Evolutionary conservation across 495 filamentous ascomycete genomes (phyloP).

Genomic region (Hypoxylon fuscum): DNA sequence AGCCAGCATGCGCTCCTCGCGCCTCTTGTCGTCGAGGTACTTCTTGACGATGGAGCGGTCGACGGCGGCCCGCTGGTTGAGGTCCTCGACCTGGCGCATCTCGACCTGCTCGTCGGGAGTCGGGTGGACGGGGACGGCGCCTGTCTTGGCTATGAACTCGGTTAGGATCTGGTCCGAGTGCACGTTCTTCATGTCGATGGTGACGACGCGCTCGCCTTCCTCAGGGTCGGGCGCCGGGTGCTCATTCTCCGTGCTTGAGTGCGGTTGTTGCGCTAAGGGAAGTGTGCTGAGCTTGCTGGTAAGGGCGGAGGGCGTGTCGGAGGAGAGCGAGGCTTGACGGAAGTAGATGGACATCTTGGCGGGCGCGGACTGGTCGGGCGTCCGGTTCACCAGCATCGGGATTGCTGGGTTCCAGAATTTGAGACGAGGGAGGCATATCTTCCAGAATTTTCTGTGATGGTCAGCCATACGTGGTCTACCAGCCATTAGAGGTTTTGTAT

Average conservation of each 20-base stretch:
- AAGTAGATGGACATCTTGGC: constrained; percentile 83
- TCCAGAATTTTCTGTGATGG: constrained; percentile 85
- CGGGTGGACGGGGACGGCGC: constrained; percentile 67
- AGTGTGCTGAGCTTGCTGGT: constrained; percentile 32
- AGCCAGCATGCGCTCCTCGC: constrained; percentile 61
- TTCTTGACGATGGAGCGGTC: constrained; percentile 70
- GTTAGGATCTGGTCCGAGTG: constrained; percentile 71
- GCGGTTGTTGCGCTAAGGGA: constrained; percentile 45
- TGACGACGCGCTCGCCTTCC: constrained; percentile 55
- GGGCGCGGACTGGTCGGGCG: constrained; percentile 61
- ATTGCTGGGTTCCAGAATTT: constrained; percentile 94
- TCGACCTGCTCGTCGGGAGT: constrained; percentile 68
- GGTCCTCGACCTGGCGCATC: constrained; percentile 66
- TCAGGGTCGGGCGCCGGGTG: constrained; percentile 53
- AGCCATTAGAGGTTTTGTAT: no score
- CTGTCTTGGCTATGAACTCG: constrained; percentile 73
- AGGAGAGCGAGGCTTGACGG: constrained; percentile 44
- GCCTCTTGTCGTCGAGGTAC: constrained; percentile 68
- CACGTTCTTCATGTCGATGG: constrained; percentile 71
- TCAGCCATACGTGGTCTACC: no score
- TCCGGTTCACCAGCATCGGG: constrained; percentile 81
- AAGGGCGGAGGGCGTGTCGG: constrained; percentile 37
- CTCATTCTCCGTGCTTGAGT: constrained; percentile 44
- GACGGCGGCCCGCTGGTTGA: constrained; percentile 57
- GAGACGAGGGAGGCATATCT: constrained; percentile 77